Base-by-base conservation (phyloP, 2,329 filamentous ascomycete species). In the Aspergillus phoenicis region DNA sequence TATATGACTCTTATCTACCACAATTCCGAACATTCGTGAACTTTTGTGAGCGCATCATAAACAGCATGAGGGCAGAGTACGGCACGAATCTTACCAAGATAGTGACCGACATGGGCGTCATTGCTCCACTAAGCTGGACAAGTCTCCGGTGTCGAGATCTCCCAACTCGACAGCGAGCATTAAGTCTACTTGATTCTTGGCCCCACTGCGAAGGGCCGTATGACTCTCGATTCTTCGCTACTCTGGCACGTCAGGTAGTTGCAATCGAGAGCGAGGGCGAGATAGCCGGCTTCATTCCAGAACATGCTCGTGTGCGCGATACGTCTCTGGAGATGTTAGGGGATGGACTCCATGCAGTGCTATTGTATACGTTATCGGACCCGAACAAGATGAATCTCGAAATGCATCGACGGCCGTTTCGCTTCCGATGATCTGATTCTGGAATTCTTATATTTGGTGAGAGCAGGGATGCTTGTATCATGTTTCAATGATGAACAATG, bases 191-290 rank as follows among this genome's bases (percentile, higher is more conserved):
- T 20, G 63, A 67, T 15, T 45, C 48, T 15, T 68, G 69, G 60
- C 71, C 70, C 10, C 75, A 75, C 58, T 71, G 70, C 52, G 75
- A 77, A 62, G 73, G 74, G 8, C 64, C 71, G 4, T 75, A 71
- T 71, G 71, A 77, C 59, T 75, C 75, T 8, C 69, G 69, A 4
- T 61, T 72, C 13, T 66, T 74, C 54, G 73, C 66, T 15, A 62
- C 70, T 7, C 61, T 76, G 36, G 20, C 41, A 4, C 20, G 41
- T 2, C 41, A 45, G 10, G 41, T 45, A 3, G 8, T 45, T 1
- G 70, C 67, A 1, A 62, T 61, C 17, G 65, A 70, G 55, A 60
- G 68, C 8, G 41, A 45, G 13, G 41, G 41, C 1, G 41, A 24
- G 22, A 10, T 13, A 13, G 41, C 20, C 4, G 41, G 41, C 10